phyloP scores from a whole-genome alignment of 2,329 filamentous ascomycete species.

The Nannizzia gypsea region DNA sequence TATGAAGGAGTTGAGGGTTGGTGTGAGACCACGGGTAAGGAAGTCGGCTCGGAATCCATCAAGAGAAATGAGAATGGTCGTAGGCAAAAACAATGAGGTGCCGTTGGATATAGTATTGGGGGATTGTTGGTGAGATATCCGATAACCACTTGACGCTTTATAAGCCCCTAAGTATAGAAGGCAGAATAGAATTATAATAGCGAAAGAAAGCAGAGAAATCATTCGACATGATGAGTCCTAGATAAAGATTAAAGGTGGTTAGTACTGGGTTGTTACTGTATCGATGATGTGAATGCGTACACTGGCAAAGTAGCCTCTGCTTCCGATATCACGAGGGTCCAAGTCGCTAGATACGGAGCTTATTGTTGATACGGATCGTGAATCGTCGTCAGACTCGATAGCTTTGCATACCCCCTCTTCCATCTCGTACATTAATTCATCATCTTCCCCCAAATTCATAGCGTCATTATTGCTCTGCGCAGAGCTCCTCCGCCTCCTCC shows the following conservation, averaged over 20 bases:
- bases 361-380: conserved; percentile 41
- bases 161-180: conserved; percentile 46
- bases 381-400: conserved; percentile 41
- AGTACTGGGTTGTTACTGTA: neutral
- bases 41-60: conserved; percentile 97
- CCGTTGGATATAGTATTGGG: conserved; percentile 53
- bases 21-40: conserved; percentile 69
- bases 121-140: conserved; percentile 18
- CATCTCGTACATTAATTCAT: conserved; percentile 78
- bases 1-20: conserved; percentile 65
- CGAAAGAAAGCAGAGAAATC: conserved; percentile 31
- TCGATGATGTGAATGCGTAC: neutral
- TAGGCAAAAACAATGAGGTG: conserved; percentile 77
- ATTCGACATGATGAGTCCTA: conserved; percentile 18
- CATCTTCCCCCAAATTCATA: conserved; percentile 49
- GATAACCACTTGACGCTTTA: conserved; percentile 37
- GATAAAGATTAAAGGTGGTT: conserved; percentile 7
- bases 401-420: conserved; percentile 60
- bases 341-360: conserved; percentile 44
- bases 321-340: conserved; percentile 30
- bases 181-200: conserved; percentile 43
- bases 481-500: conserved; percentile 24
- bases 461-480: conserved; percentile 35
- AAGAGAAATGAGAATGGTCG: conserved; percentile 83
- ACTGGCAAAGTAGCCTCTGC: conserved; percentile 19